Evolutionary conservation across 768 basidiomycete species (phyloP).

Genomic region (Tubosaeta sp.): DNA sequence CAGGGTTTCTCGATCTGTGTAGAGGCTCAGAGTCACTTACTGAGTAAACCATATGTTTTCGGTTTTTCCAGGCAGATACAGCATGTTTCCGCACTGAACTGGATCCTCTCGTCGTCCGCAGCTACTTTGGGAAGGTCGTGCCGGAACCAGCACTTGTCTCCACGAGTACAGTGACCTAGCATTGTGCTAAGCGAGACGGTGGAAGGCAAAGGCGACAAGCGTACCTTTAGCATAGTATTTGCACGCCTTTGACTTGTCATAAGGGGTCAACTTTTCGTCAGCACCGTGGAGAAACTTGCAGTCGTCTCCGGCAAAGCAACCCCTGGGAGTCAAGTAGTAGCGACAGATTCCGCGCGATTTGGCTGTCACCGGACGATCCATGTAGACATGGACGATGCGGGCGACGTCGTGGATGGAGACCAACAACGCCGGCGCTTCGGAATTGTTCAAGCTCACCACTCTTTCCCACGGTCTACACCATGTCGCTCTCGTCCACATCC

Average conservation of each 20-base stretch:
- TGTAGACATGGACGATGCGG: slow-evolving; percentile 22
- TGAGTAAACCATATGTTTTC: slow-evolving; percentile 60
- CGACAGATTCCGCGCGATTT: slow-evolving; percentile 68
- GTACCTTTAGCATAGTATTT: slow-evolving; percentile 58
- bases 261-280: slow-evolving; percentile 52
- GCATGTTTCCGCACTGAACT: slow-evolving; percentile 49
- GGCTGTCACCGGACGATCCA: slow-evolving; percentile 60
- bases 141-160: slow-evolving; percentile 71
- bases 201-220: slow-evolving; percentile 4
- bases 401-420: slow-evolving; percentile 2
- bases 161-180: slow-evolving; percentile 67
- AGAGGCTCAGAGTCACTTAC: slow-evolving; percentile 34
- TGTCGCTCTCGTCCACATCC: slow-evolving; percentile 75
- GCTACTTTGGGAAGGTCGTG: slow-evolving; percentile 38
- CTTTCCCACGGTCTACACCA: slow-evolving; percentile 29
- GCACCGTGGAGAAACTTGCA: slow-evolving; percentile 79
- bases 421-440: not conserved
- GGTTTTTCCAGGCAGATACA: slow-evolving; percentile 77
- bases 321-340: slow-evolving; percentile 59
- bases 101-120: slow-evolving; percentile 20
- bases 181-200: not conserved
- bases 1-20: slow-evolving; percentile 2
- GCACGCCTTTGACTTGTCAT: slow-evolving; percentile 70
- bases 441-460: not conserved
- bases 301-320: slow-evolving; percentile 61